A percentile compares a stretch with the other conserved stretches of the same genome.
phyloP scores from a whole-genome alignment of 352 stramenopile species.

The Globisporangium okanoganense region DNA sequence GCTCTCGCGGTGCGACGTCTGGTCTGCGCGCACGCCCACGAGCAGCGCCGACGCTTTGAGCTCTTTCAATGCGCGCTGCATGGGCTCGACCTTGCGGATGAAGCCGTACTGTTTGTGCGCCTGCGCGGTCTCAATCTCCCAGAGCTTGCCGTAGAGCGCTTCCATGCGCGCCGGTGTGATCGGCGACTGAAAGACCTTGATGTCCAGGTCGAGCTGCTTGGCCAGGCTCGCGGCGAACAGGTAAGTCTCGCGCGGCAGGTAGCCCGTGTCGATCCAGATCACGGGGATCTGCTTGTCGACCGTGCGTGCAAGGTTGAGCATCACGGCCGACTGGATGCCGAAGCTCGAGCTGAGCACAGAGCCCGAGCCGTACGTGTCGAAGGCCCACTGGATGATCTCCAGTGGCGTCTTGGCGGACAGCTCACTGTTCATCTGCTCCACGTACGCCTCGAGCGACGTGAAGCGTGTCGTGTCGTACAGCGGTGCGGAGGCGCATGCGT shows the following conservation, averaged over 20 bases:
- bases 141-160: conserved; percentile 82
- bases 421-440: conserved; percentile 58
- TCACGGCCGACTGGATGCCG: conserved; percentile 82
- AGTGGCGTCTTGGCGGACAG: conserved; percentile 43
- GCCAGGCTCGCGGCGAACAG: conserved; percentile 65
- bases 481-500: neutral
- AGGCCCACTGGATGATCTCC: conserved; percentile 71
- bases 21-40: conserved; percentile 73
- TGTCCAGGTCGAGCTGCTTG: conserved; percentile 61
- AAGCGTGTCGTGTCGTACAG: conserved; percentile 37
- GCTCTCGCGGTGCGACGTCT: conserved; percentile 66
- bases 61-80: conserved; percentile 67
- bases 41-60: conserved; percentile 61
- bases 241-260: conserved; percentile 82
- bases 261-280: conserved; percentile 84
- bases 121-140: conserved; percentile 62
- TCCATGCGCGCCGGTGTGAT: conserved; percentile 81
- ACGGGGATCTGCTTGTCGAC: conserved; percentile 60
- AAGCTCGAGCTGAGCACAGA: conserved; percentile 83
- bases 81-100: conserved; percentile 85
- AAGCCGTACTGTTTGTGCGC: conserved; percentile 77
- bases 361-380: conserved; percentile 60
- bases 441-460: conserved; percentile 59
- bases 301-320: conserved; percentile 68
- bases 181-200: conserved; percentile 74